Evolutionary conservation across 73 alveolate species (phyloP).

Genomic region (Paraurostyla sp.): DNA sequence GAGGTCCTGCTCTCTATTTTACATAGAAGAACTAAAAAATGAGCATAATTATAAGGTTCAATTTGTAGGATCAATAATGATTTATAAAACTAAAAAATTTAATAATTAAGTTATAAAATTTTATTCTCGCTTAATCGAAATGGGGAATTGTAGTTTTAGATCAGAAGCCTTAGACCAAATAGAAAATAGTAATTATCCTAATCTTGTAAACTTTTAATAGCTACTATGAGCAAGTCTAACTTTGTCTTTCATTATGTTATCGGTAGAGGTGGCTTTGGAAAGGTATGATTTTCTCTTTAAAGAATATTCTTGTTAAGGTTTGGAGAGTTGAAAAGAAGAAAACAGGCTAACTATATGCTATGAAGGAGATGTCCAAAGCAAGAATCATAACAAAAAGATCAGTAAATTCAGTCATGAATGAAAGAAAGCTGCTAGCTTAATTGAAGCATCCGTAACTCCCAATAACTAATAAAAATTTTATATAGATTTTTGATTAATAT

Average conservation of each 20-base stretch:
- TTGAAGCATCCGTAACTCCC: conserved; percentile 82
- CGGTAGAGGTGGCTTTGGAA: conserved; percentile 96
- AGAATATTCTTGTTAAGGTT: conserved; percentile 59
- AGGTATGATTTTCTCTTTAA: conserved; percentile 31
- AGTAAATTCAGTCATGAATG: conserved; percentile 85
- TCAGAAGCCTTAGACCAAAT: conserved; percentile 30
- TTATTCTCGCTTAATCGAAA: background rate
- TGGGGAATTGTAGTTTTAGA: conserved; percentile 50
- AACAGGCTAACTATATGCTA: conserved; percentile 79
- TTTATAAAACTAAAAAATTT: background rate
- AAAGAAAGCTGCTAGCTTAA: conserved; percentile 71
- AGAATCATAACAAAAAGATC: conserved; percentile 81
- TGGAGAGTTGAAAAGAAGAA: conserved; percentile 92
- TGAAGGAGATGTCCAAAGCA: conserved; percentile 88
- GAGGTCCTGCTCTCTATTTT: conserved; percentile 49
- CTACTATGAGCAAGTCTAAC: conserved; percentile 55
- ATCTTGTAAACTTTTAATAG: background rate
- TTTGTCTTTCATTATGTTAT: conserved; percentile 77
- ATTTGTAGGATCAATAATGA: background rate
- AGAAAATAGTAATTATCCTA: background rate
- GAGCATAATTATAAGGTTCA: too few species aligned
- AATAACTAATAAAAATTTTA: too few species aligned
- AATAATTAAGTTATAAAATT: background rate
- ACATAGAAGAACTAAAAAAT: conserved; percentile 21
- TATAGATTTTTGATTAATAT: conserved; percentile 90